These are phyloP conservation scores for Metarhizium guizhouense DNA, from an alignment of 2,329 filamentous ascomycete genomes.

Conservation along the genomic window DNA sequence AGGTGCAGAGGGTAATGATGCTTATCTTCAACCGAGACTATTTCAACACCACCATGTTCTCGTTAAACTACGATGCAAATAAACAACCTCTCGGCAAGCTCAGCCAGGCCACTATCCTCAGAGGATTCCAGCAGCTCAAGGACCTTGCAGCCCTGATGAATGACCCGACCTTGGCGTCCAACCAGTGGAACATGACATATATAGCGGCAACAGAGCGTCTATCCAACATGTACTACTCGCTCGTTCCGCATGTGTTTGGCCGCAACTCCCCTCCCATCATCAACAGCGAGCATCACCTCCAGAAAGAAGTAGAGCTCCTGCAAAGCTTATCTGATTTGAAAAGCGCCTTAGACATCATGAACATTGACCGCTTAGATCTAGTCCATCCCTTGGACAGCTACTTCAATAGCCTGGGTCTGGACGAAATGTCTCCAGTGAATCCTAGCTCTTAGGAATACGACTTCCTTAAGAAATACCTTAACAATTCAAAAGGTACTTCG, in stretches of 20 bases:
- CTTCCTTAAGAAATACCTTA: conserved; percentile 59
- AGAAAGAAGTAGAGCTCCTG: conserved; percentile 69
- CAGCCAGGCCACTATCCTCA: conserved; percentile 65
- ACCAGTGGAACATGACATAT: conserved; percentile 30
- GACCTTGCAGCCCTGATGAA: conserved; percentile 59
- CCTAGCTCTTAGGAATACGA: conserved; percentile 51
- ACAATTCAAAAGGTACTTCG: conserved; percentile 54
- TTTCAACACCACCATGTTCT: conserved; percentile 34
- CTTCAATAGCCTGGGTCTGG: conserved; percentile 60
- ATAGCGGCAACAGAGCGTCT: conserved; percentile 45
- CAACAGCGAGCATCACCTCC: conserved; percentile 43
- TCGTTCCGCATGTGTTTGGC: conserved; percentile 76
- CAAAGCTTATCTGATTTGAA: conserved; percentile 82
- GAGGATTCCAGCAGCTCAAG: conserved; percentile 70
- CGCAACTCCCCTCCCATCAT: conserved; percentile 66
- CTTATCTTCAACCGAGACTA: too few relatives aligned
- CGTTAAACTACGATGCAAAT: conserved; percentile 61
- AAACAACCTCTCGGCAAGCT: conserved; percentile 81
- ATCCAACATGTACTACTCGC: conserved; percentile 70
- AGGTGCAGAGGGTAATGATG: too few relatives aligned
- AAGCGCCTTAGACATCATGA: conserved; percentile 69
- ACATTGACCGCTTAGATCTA: conserved; percentile 41
- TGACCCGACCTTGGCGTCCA: conserved; percentile 35
- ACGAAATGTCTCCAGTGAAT: conserved; percentile 67
- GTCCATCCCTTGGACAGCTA: conserved; percentile 63